Evolutionary conservation across 2,329 filamentous ascomycete genomes (phyloP), one percentile per base, ranked within the genome.

Genomic region (Aspergillaceae sp.): DNA sequence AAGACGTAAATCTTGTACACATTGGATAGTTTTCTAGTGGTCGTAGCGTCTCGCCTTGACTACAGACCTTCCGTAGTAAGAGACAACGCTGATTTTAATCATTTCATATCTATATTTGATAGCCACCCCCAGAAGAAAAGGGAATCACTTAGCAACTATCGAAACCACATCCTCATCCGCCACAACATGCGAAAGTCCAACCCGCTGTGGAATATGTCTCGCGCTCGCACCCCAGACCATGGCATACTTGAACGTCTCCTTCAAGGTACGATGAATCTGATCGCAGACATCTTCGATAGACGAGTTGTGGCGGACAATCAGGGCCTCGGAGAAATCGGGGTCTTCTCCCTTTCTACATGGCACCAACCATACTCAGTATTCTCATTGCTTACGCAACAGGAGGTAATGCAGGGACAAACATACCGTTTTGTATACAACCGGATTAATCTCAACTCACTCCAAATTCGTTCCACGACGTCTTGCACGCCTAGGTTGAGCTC

Each of bases 171-270:
- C 81, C 64, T 83, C 81, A 57, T 84, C 81, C 4, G 72, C 63
- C 29, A 98, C 90, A 8, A 80, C 60, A 74, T 98, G 92, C 5
- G 80, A 75, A 59, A 98, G 68, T 1, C 92, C 94, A 34, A 96
- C 91, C 51, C 92, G 76, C 74, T 98, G 92, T 33, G 94, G 92
- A 33, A 97, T 77, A 74, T 98, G 94, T 60, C 88, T 82, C 33
- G 92, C 92, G 68, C 91, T 97, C 11, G 90, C 90, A 4, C 92
- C 92, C 94, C 94, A 98, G 0, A 98, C 92, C 55, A 97, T 71
- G 3, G 92, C 94, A 71, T 97, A 96, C 75, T 97, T 98, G 78
- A 97, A 98, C 4, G 89, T 95, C 52, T 98, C 94, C 79, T 97
- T 98, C 55, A 98, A 73, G 28, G 82, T 92, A 51, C 92, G 78